phyloP scores from a whole-genome alignment of 495 filamentous ascomycete genomes.

The Annulohypoxylon moriforme region DNA sequence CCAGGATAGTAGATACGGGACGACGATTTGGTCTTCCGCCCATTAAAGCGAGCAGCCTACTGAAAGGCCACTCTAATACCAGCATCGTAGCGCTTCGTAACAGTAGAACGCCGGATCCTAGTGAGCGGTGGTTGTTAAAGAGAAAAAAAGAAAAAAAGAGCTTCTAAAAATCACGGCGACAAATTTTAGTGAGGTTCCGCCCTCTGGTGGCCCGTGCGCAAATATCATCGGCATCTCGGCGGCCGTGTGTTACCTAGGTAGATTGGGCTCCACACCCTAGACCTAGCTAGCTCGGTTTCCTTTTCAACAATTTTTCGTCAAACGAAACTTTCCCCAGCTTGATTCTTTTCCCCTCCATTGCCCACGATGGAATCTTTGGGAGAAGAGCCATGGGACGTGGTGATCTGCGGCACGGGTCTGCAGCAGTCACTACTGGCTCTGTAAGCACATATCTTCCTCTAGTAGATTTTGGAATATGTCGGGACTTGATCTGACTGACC shows the following conservation, averaged over 20 bases:
- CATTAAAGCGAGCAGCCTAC: constrained; percentile 67
- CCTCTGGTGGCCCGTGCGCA: constrained; percentile 11
- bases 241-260: not conserved
- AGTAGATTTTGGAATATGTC: constrained; percentile 13
- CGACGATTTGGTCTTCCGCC: constrained; percentile 78
- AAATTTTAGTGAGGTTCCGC: constrained; percentile 8
- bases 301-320: constrained; percentile 53
- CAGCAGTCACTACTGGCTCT: constrained; percentile 91
- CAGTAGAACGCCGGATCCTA: constrained; percentile 52
- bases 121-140: constrained; percentile 65
- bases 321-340: constrained; percentile 24
- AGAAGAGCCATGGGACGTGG: constrained; percentile 88
- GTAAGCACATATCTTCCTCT: constrained; percentile 65
- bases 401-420: constrained; percentile 90
- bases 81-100: constrained; percentile 52
- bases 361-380: constrained; percentile 79
- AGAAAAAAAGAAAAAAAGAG: constrained; percentile 44
- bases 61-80: constrained; percentile 72
- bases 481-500: constrained; percentile 70
- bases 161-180: not conserved
- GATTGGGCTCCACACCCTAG: constrained; percentile 35
- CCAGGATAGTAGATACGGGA: constrained; percentile 98
- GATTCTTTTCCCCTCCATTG: constrained; percentile 43
- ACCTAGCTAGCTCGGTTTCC: constrained; percentile 42
- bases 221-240: constrained; percentile 8